A percentile compares a stretch with the other conserved stretches of the same genome.
Evolutionary conservation across 257 asterid species (phyloP).

Genomic region (Nicotiana benthamiana): DNA sequence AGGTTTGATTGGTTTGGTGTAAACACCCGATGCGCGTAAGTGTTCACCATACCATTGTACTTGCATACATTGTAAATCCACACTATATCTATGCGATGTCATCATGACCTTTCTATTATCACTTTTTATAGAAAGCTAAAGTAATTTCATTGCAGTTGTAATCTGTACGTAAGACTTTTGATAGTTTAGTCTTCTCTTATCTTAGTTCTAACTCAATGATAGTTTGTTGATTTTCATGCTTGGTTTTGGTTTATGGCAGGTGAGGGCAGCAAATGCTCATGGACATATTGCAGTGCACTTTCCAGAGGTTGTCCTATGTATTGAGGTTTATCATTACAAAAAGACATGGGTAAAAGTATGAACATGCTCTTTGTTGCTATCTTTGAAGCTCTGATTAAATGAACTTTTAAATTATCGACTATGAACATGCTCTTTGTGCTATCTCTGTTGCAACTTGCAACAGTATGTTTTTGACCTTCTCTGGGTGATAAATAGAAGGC

Average conservation of each 20-base stretch:
- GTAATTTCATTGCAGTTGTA: neutral
- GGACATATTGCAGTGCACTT: constrained; percentile 45
- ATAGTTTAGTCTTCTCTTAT: neutral
- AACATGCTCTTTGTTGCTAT: neutral
- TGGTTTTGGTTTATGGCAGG: constrained; percentile 30
- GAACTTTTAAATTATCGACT: neutral
- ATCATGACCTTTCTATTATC: neutral
- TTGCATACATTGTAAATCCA: neutral
- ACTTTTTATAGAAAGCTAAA: neutral
- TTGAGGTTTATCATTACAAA: constrained; percentile 79
- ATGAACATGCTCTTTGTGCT: neutral
- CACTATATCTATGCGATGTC: neutral
- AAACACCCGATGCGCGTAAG: no score
- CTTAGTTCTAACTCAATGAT: neutral
- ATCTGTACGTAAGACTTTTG: neutral
- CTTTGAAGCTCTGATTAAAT: neutral
- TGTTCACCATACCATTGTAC: neutral
- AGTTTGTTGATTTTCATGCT: neutral
- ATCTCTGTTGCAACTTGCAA: neutral
- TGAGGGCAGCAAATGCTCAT: constrained; percentile 34
- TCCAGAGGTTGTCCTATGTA: constrained; percentile 60
- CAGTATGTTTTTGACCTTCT: neutral
- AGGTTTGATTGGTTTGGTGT: no score
- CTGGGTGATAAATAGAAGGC: neutral
- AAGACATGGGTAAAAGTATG: constrained; percentile 52